A percentile compares a stretch with the other conserved stretches of the same genome.
These are phyloP conservation scores for Acanthamoeba culbertsoni DNA, from an alignment of 208 protist species.

Conservation along the genomic window DNA sequence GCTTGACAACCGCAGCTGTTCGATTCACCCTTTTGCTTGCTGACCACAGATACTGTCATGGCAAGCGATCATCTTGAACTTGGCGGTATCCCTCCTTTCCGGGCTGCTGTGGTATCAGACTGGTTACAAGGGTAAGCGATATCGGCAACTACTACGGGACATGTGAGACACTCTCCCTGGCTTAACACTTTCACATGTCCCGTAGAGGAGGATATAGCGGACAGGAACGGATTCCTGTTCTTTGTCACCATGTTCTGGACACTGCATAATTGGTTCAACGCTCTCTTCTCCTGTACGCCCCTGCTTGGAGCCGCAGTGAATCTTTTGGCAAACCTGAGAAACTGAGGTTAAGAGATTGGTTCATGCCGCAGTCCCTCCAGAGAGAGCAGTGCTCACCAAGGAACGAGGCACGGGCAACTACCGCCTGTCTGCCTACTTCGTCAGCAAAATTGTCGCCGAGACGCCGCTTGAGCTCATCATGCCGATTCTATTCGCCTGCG, in stretches of 20 bases:
- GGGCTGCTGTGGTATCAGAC: too few relatives aligned
- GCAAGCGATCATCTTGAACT: too few relatives aligned
- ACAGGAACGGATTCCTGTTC: neutral
- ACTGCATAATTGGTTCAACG: conserved; percentile 32
- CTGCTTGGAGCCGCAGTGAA: neutral
- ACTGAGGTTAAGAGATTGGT: neutral
- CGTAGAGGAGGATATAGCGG: neutral
- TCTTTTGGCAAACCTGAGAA: neutral
- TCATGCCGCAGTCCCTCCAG: neutral
- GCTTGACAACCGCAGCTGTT: too few relatives aligned
- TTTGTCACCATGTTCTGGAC: conserved; percentile 15
- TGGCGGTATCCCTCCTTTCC: too few relatives aligned
- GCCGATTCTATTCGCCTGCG: neutral
- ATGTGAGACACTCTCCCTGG: neutral
- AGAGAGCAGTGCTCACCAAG: neutral
- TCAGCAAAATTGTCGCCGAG: neutral
- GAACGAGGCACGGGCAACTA: neutral
- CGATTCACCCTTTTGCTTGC: too few relatives aligned
- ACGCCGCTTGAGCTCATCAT: conserved; percentile 23
- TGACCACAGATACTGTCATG: too few relatives aligned
- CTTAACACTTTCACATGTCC: neutral
- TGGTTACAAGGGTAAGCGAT: too few relatives aligned
- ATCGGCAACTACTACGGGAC: neutral
- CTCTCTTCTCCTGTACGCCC: neutral
- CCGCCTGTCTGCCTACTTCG: conserved; percentile 15